These are phyloP conservation scores for Avena eriantha DNA, from an alignment of 176 grass and related monocot genomes.

Conservation along the genomic window DNA sequence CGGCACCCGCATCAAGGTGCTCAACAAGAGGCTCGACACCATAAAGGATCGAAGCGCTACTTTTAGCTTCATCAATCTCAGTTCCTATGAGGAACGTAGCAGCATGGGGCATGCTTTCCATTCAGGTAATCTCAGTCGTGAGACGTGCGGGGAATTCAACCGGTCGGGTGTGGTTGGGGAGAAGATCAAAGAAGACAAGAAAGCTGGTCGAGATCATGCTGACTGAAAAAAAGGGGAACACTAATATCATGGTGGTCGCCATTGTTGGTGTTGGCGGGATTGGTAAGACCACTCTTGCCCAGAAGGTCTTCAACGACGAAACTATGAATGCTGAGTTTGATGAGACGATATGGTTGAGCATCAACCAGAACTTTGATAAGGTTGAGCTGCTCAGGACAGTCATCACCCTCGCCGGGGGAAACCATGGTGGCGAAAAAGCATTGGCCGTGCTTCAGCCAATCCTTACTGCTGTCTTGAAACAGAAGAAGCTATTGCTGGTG, in stretches of 20 bases:
- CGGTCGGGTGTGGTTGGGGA: not conserved
- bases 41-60: no score
- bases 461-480: not conserved
- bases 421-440: not conserved
- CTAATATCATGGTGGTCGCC: no score
- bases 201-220: no score
- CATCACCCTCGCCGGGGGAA: not conserved
- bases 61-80: no score
- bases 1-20: not conserved
- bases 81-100: not conserved
- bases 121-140: not conserved
- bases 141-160: not conserved
- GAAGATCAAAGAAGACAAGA: slow-evolving; percentile 32
- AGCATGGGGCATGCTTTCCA: not conserved
- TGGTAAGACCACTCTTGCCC: slow-evolving; percentile 49
- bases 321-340: not conserved
- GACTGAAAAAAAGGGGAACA: no score
- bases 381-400: not conserved
- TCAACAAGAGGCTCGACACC: no score
- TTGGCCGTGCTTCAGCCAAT: accelerated
- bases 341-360: not conserved
- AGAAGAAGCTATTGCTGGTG: not conserved
- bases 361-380: not conserved
- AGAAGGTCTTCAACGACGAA: slow-evolving; percentile 35
- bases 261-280: no score